Percentiles rank a stretch among this genome's conserved stretches.
Conservation (phyloP, 2,329 filamentous ascomycete genomes). For the Neonectria hederae region DNA sequence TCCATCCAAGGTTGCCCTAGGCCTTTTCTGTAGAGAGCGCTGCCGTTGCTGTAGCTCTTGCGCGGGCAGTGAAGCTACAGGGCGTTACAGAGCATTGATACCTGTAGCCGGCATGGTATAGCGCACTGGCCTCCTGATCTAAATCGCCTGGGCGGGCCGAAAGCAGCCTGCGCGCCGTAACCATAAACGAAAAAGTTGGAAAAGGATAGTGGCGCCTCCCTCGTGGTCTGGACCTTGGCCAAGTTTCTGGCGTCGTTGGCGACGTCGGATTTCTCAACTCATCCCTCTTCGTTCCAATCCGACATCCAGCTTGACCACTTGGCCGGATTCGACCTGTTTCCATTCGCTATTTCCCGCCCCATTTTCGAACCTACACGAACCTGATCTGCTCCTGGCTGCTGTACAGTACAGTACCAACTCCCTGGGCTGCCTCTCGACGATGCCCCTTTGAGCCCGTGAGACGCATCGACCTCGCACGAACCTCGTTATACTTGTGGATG, state of each 20-base stretch:
- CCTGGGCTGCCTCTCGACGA: slow-evolving; percentile 24
- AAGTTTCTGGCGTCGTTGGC: slow-evolving; percentile 10
- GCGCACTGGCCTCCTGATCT: background rate
- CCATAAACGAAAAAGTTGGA: slow-evolving; percentile 4
- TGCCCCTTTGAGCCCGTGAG: slow-evolving; percentile 21
- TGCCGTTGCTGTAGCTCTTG: background rate
- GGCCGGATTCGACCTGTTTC: background rate
- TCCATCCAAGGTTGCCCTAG: background rate
- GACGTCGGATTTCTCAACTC: background rate
- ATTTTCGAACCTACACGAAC: background rate
- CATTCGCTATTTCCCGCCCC: background rate
- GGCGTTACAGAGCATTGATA: background rate
- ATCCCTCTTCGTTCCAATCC: background rate
- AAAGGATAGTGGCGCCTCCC: slow-evolving; percentile 14
- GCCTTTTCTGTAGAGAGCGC: background rate
- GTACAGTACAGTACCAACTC: background rate
- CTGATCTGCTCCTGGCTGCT: background rate
- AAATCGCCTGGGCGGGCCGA: background rate
- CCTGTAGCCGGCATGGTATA: background rate
- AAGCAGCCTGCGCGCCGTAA: background rate
- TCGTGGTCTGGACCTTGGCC: background rate
- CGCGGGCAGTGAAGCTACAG: background rate
- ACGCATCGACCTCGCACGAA: slow-evolving; percentile 16
- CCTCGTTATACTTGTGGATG: slow-evolving; percentile 20
- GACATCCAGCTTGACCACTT: background rate